Percentiles rank a stretch among this genome's conserved stretches.
These are phyloP conservation scores for Casaregolazyma suthepensis DNA, from an alignment of 1,139 yeast genomes.

Conservation along the genomic window DNA sequence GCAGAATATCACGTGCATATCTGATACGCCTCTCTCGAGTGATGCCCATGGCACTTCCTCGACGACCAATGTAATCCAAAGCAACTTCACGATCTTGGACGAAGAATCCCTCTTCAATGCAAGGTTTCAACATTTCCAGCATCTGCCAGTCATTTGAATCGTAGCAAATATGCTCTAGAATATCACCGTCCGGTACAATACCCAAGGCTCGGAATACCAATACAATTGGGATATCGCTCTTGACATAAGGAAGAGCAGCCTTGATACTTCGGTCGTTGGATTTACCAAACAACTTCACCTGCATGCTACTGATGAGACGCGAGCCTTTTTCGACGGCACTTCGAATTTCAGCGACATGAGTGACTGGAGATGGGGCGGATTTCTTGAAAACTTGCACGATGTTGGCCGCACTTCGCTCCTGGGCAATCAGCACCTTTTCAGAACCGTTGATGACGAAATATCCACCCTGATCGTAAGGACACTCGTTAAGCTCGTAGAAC, in stretches of 20 bases:
- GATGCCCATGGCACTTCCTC: conserved; percentile 78
- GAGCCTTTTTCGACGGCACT: conserved; percentile 97
- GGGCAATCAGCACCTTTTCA: conserved; percentile 96
- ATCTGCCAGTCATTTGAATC: conserved; percentile 99
- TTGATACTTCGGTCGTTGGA: conserved; percentile 73
- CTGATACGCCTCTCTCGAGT: conserved; percentile 97
- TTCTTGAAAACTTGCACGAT: conserved; percentile 97
- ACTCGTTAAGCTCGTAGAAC: conserved; percentile 89
- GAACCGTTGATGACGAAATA: conserved; percentile 97
- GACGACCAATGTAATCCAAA: conserved; percentile 93
- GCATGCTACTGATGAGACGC: conserved; percentile 87
- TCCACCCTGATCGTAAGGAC: conserved; percentile 99
- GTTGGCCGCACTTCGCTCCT: conserved; percentile 96
- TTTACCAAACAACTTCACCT: conserved; percentile 84
- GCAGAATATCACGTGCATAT: conserved; percentile 92
- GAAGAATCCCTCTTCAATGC: conserved; percentile 98
- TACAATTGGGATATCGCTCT: conserved; percentile 94
- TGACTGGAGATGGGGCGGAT: conserved; percentile 94
- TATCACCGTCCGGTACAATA: conserved; percentile 98
- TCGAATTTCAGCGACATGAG: conserved; percentile 94
- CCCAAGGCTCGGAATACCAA: conserved; percentile 97
- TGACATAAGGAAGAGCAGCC: conserved; percentile 93
- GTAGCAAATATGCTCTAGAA: conserved; percentile 93
- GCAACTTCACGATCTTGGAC: conserved; percentile 98
- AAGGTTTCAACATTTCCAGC: conserved; percentile 98